These are phyloP conservation scores for Neonectria faginata DNA, from an alignment of 2,329 filamentous ascomycete species.

Conservation along the genomic window DNA sequence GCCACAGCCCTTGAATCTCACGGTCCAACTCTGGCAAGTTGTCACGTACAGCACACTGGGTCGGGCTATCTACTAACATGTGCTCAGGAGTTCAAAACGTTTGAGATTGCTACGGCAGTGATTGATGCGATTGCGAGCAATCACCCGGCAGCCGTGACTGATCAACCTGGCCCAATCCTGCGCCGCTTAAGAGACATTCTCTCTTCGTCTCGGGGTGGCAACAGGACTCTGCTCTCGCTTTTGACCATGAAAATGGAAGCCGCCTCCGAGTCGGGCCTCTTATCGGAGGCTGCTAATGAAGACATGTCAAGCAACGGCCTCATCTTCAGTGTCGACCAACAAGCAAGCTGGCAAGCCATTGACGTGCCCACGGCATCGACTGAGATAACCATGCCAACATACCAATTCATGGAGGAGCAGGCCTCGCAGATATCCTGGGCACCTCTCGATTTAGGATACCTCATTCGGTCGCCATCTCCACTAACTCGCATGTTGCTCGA, in stretches of 20 bases:
- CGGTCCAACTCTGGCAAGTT: constrained; percentile 56
- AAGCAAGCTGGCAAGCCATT: constrained; percentile 31
- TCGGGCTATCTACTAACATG: constrained; percentile 3
- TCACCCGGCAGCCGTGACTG: constrained; percentile 32
- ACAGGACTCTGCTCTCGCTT: constrained; percentile 53
- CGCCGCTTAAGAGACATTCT: constrained; percentile 54
- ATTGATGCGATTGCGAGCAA: constrained; percentile 53
- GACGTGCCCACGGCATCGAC: constrained; percentile 36
- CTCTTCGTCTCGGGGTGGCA: constrained; percentile 57
- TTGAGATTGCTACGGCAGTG: constrained; percentile 59
- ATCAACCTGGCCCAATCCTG: constrained; percentile 52
- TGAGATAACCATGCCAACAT: constrained; percentile 39
- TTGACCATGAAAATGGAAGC: constrained; percentile 48
- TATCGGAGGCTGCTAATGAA: constrained; percentile 27
- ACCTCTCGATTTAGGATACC: constrained; percentile 42
- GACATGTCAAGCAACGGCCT: constrained; percentile 11
- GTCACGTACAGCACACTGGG: accelerated
- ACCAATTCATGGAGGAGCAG: constrained; percentile 46
- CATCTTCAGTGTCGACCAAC: constrained; percentile 28
- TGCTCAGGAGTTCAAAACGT: constrained; percentile 57
- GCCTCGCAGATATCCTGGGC: constrained; percentile 44
- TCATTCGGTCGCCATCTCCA: constrained; percentile 43
- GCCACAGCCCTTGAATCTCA: constrained; percentile 61
- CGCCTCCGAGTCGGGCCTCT: constrained; percentile 34
- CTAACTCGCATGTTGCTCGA: constrained; percentile 44